Base-by-base conservation (phyloP, 1,284 basidiomycete species). In the Leucocoprinus gongylophorus region DNA sequence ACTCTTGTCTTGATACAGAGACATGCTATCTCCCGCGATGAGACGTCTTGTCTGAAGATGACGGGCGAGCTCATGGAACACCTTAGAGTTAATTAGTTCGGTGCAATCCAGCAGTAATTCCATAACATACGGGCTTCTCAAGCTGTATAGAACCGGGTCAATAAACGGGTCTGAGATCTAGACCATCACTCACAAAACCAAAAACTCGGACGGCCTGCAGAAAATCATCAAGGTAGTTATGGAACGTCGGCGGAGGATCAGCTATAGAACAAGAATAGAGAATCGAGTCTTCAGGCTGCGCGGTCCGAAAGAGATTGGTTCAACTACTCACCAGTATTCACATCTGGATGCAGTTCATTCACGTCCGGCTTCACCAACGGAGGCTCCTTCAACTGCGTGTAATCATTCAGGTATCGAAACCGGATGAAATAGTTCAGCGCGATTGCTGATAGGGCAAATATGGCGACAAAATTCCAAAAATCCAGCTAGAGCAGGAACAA, bases 161-260 rank as follows among this genome's bases (percentile, higher is more conserved):
- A 28, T 8, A 48, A 40, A 44, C 18, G 44, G 15, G 47, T 37
- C 32, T 10, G 38, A 12, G 26, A 47, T 20, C 29, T 12, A 23
- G 17, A 10, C 37, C 21, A 5, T 39, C n/a, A 56, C 23, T 64
- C 54, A 77, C 74, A 65, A 95, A 97, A 20, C 94, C 95, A 62
- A 97, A 97, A 9, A 97, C 90, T 50, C 93, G 80, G 53, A 97
- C 90, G 4, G 94, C 94, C 58, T 94, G 87, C 42, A 97, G 68
- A 63, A 97, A 97, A 62, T 97, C 95, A 64, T 97, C 94, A 29
- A 97, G 76, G 63, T 97, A 97, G 62, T 95, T 94, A 64, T 95
- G 91, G 62, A 97, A 93, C 3, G 83, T 80, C 5, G 86, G 79
- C 0, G 84, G 77, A n/a, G 80, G 71, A 54, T 88, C 86, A 28